Evolutionary conservation across 1,139 yeast species (phyloP).

Genomic region (Yamadazyma membranifaciens): DNA sequence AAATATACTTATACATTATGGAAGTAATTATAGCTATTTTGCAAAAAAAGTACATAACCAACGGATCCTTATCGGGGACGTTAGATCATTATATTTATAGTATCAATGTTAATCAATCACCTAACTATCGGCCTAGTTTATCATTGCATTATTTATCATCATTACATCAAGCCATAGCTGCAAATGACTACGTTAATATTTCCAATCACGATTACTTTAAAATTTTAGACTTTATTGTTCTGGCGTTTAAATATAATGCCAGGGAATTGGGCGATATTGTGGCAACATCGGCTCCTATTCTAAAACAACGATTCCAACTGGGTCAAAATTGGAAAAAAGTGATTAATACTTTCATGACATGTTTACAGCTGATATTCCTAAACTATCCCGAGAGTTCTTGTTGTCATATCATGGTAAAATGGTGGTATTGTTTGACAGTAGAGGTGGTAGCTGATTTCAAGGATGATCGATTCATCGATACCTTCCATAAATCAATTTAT

Average conservation of each 20-base stretch:
- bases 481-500: too few species aligned
- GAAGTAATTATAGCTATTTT: neutral
- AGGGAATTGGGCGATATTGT: neutral
- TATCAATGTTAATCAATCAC: neutral
- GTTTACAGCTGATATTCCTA: too few species aligned
- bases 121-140: too few species aligned
- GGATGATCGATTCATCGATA: too few species aligned
- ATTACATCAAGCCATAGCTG: neutral
- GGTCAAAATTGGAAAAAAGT: neutral
- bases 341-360: neutral
- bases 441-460: too few species aligned
- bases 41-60: neutral
- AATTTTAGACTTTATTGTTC: neutral
- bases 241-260: neutral
- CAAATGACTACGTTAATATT: too few species aligned
- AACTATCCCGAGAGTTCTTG: too few species aligned
- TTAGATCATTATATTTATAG: constrained; percentile 1
- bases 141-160: too few species aligned
- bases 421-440: too few species aligned
- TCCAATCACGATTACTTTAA: neutral
- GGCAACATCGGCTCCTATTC: neutral
- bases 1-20: too few species aligned
- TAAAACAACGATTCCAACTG: neutral
- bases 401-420: too few species aligned
- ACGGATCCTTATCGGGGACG: neutral